Evolutionary conservation across 169 alveolate genomes (phyloP).

Genomic region (Amoebophrya sp.): DNA sequence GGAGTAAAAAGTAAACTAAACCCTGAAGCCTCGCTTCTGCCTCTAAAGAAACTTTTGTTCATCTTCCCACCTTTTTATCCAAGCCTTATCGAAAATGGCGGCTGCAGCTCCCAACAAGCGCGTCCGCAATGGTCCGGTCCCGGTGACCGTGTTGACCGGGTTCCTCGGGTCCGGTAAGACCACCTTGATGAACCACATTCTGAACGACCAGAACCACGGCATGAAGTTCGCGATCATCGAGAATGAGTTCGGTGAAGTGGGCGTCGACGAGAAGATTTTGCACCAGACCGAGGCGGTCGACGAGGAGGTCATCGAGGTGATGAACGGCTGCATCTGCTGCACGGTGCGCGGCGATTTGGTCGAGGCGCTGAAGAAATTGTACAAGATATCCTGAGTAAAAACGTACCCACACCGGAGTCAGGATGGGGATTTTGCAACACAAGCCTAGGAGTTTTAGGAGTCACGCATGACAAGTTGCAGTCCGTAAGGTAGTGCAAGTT

Average conservation of each 20-base stretch:
- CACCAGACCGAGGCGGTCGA: background rate
- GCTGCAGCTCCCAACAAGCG: conserved; percentile 14
- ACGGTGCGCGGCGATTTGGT: conserved; percentile 43
- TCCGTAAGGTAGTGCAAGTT: no score
- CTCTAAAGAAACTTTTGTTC: no score
- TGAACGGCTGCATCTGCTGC: conserved; percentile 49
- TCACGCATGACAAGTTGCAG: no score
- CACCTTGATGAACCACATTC: conserved; percentile 38
- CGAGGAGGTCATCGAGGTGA: conserved; percentile 43
- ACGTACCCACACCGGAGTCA: no score
- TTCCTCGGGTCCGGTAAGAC: conserved; percentile 40
- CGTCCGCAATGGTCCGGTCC: background rate
- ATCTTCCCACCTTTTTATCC: no score
- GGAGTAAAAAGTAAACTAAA: no score
- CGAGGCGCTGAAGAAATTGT: conserved; percentile 30
- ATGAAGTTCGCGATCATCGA: conserved; percentile 33
- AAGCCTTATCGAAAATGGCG: no score
- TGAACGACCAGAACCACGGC: conserved; percentile 15
- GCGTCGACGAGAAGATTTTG: conserved; percentile 42
- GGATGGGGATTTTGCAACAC: no score
- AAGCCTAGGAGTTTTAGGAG: no score
- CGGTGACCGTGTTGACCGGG: conserved; percentile 40
- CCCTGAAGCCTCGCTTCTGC: no score
- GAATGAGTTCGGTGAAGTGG: conserved; percentile 41
- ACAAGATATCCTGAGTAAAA: no score